These are phyloP conservation scores for Circinella minor DNA, from an alignment of 371 early-diverging fungal species.

Conservation along the genomic window DNA sequence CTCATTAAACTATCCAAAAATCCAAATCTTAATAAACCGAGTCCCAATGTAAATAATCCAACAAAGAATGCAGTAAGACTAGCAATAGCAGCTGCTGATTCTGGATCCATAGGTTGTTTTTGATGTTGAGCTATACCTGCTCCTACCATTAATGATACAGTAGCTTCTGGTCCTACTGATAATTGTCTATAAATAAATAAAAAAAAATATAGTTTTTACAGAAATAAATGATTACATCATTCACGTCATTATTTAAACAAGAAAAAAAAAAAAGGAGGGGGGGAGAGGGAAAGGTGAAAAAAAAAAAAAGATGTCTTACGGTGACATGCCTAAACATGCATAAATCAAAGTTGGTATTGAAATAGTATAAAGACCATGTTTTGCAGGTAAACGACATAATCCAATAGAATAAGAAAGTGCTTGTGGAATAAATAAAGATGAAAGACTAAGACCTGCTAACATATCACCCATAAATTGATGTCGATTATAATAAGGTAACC, in stretches of 20 bases:
- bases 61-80: slow-evolving; percentile 75
- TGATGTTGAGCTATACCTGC: slow-evolving; percentile 67
- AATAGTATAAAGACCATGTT: slow-evolving; percentile 83
- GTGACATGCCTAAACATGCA: slow-evolving; percentile 82
- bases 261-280: neutral
- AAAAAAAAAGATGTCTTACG: slow-evolving; percentile 36
- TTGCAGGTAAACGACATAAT: slow-evolving; percentile 62
- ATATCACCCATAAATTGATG: slow-evolving; percentile 57
- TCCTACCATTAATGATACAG: slow-evolving; percentile 88
- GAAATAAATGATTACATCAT: no score
- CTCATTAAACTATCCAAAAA: slow-evolving; percentile 92
- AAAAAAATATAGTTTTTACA: no score
- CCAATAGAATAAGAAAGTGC: slow-evolving; percentile 81
- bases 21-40: slow-evolving; percentile 90
- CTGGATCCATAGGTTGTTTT: slow-evolving; percentile 30
- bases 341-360: slow-evolving; percentile 79
- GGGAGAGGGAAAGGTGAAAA: no score
- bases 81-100: slow-evolving; percentile 58
- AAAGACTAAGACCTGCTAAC: slow-evolving; percentile 81
- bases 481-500: slow-evolving; percentile 77
- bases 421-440: slow-evolving; percentile 85
- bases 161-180: slow-evolving; percentile 92
- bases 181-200: slow-evolving; percentile 58
- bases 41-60: slow-evolving; percentile 81
- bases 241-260: neutral